Conservation (phyloP, 2,329 filamentous ascomycete species). For the Anthostomella pinea region DNA sequence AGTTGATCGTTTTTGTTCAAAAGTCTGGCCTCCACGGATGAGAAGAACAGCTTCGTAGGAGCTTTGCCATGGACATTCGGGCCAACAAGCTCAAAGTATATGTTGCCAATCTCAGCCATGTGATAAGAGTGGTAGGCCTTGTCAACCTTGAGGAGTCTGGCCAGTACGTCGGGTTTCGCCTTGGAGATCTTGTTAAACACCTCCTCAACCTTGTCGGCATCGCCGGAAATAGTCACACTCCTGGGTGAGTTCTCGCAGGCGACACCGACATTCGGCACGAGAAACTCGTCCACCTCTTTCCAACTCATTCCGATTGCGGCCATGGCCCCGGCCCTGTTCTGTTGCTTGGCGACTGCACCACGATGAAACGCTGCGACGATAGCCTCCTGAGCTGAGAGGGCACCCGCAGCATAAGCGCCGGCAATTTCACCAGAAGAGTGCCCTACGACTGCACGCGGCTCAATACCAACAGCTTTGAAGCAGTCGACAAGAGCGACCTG, state of each 20-base stretch:
- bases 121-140: conserved; percentile 37
- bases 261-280: too few species aligned
- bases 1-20: conserved; percentile 18
- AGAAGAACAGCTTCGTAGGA: conserved; percentile 21
- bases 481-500: too few species aligned
- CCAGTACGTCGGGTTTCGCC: background rate
- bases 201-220: conserved; percentile 1
- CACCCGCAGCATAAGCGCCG: background rate
- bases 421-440: too few species aligned
- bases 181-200: background rate
- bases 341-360: too few species aligned
- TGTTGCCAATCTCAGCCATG: conserved; percentile 1
- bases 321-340: too few species aligned
- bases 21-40: conserved; percentile 30
- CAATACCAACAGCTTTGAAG: too few species aligned
- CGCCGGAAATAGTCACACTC: conserved; percentile 7
- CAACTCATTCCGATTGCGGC: too few species aligned
- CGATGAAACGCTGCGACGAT: too few species aligned
- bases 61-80: background rate
- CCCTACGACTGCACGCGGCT: too few species aligned
- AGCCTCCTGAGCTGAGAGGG: background rate
- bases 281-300: too few species aligned
- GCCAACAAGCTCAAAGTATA: conserved; percentile 2
- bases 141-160: background rate
- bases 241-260: background rate